Evolutionary conservation across 2,329 filamentous ascomycete genomes (phyloP), one percentile per base, ranked within the genome.

Genomic region (Colletotrichum chrysophilum): DNA sequence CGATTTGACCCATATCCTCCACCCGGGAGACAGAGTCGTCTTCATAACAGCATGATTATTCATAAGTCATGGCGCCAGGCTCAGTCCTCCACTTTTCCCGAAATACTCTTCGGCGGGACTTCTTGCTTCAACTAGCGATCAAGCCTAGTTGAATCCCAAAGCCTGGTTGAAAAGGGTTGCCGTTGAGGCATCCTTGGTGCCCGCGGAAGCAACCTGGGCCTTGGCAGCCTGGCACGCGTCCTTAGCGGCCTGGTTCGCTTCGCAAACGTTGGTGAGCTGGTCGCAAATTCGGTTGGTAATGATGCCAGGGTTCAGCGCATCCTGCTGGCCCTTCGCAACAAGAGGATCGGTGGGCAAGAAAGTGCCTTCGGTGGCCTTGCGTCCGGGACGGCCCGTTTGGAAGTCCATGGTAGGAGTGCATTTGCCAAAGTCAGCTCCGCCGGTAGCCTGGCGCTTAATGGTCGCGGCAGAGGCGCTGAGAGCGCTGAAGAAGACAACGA

Each of bases 271-370:
- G 76, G 85, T 89, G 71, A 92, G 85, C 81, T 91, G 89, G 82
- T 92, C 89, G 84, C 89, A 91, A 78, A 92, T 88, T 24, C 89
- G 86, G 84, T 91, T 92, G 79, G 90, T 91, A 84, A 92, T 92
- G 84, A 92, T 92, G 83, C 89, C 90, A 30, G 90, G 91, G 87
- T 92, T 92, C 14, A 92, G 83, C 30, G 90, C 90, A 76, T 92
- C 90, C 75, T 88, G 82, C 82, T 92, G 90, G 34, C 89, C 90
- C 79, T 89, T 82, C 77, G 88, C 88, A 32, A 91, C 88, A 8
- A 89, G 80, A 10, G 88, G 82, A 79, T 93, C 91, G 14, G 85
- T 87, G 55, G 91, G 89, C 78, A 91, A 86, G 87, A 93, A 93
- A 34, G 91, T 91, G 79, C 87, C 89, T 81, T 91, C 90, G 65